These are phyloP conservation scores for Kregervanrija pseudodelftensis DNA, from an alignment of 805 yeast genomes.

Conservation along the genomic window DNA sequence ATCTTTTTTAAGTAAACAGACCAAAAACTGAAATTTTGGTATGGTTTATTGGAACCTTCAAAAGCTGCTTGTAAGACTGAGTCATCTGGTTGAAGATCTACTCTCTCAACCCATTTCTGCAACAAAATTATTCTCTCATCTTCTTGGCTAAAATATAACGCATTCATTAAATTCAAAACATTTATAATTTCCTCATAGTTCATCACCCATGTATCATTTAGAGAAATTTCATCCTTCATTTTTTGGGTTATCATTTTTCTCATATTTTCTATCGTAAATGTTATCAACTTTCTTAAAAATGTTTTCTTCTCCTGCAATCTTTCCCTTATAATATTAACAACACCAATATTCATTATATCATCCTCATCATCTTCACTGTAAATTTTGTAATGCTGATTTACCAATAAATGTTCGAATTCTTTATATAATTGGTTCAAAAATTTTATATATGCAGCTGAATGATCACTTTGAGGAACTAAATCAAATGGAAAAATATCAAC, in stretches of 20 bases:
- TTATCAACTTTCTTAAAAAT: slow-evolving; percentile 24
- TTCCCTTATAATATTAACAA: slow-evolving; percentile 28
- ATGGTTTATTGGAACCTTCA: slow-evolving; percentile 35
- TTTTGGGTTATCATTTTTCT: slow-evolving; percentile 24
- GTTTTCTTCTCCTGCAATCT: slow-evolving; percentile 30
- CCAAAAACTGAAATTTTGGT: slow-evolving; percentile 53
- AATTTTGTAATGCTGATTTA: slow-evolving; percentile 34
- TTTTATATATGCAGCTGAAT: slow-evolving; percentile 34
- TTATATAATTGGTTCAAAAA: slow-evolving; percentile 47
- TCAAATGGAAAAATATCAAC: slow-evolving; percentile 37
- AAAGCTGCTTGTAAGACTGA: slow-evolving; percentile 41
- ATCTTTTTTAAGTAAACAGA: slow-evolving; percentile 48
- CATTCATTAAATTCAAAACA: slow-evolving; percentile 52
- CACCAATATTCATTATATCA: slow-evolving; percentile 25
- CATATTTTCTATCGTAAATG: slow-evolving; percentile 24
- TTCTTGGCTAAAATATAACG: slow-evolving; percentile 39
- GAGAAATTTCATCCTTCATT: slow-evolving; percentile 14
- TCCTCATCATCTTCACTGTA: slow-evolving; percentile 14
- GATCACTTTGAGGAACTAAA: slow-evolving; percentile 29
- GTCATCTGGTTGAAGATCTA: slow-evolving; percentile 59
- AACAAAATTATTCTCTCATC: slow-evolving; percentile 38
- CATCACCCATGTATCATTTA: slow-evolving; percentile 17
- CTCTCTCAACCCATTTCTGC: slow-evolving; percentile 59
- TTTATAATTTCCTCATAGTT: slow-evolving; percentile 36
- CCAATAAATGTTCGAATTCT: slow-evolving; percentile 42